These are phyloP conservation scores for Globisporangium okanoganense DNA, from an alignment of 352 stramenopile genomes.

Conservation along the genomic window DNA sequence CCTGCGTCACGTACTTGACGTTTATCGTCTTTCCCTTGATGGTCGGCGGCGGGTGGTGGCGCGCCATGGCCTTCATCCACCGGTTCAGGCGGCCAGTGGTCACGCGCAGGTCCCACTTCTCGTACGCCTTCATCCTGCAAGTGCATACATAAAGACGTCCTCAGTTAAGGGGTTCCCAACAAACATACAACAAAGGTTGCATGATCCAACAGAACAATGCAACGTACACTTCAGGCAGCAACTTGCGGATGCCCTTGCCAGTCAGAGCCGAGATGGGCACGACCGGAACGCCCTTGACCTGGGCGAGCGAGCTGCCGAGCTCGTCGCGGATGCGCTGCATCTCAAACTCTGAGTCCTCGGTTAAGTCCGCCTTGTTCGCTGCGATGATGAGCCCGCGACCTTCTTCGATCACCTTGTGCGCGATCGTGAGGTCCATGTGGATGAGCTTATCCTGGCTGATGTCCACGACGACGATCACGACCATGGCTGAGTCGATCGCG, in stretches of 20 bases:
- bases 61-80: slow-evolving; percentile 81
- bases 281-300: slow-evolving; percentile 73
- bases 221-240: slow-evolving; percentile 71
- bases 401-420: slow-evolving; percentile 76
- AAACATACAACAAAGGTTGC: neutral
- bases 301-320: slow-evolving; percentile 62
- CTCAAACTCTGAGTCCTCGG: slow-evolving; percentile 46
- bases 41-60: slow-evolving; percentile 76
- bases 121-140: slow-evolving; percentile 64
- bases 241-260: slow-evolving; percentile 72
- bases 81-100: slow-evolving; percentile 75
- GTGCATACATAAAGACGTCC: neutral
- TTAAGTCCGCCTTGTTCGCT: slow-evolving; percentile 78
- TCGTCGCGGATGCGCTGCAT: slow-evolving; percentile 68
- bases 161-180: neutral
- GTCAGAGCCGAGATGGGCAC: slow-evolving; percentile 77
- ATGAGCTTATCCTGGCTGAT: slow-evolving; percentile 82
- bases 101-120: slow-evolving; percentile 77
- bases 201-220: neutral
- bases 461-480: slow-evolving; percentile 80
- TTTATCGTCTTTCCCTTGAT: slow-evolving; percentile 84
- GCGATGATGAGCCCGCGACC: slow-evolving; percentile 67
- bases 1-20: slow-evolving; percentile 86
- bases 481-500: slow-evolving; percentile 75
- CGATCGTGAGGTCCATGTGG: slow-evolving; percentile 85